Percentiles rank a stretch among this genome's conserved stretches.
These are phyloP conservation scores for Acacia crassicarpa DNA, from an alignment of 306 rosid species.

Conservation along the genomic window DNA sequence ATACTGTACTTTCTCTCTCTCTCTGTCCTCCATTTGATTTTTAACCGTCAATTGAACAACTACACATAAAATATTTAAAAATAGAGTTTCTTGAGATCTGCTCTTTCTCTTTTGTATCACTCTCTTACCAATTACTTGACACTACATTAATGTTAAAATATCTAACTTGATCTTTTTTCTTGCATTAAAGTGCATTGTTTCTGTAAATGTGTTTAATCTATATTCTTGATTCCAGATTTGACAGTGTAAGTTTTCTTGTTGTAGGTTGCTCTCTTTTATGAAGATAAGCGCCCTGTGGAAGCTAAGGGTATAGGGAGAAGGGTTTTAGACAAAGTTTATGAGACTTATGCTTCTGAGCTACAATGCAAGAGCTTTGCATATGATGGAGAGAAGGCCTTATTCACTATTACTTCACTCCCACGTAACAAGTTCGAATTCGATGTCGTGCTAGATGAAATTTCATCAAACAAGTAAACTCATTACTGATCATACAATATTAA, in stretches of 20 bases:
- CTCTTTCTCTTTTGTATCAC: too few species aligned
- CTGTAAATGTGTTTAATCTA: background rate
- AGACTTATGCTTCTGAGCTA: conserved; percentile 28
- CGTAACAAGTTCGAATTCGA: conserved; percentile 15
- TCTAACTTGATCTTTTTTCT: too few species aligned
- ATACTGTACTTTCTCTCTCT: conserved; percentile 24
- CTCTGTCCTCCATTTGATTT: background rate
- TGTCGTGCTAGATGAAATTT: conserved; percentile 37
- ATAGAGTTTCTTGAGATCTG: too few species aligned
- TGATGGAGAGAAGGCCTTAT: conserved; percentile 46
- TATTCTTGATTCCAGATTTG: background rate
- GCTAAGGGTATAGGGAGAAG: conserved; percentile 41
- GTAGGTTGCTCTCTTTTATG: conserved; percentile 44
- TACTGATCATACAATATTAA: background rate
- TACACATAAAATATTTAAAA: too few species aligned
- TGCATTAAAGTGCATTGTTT: too few species aligned
- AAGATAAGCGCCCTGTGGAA: conserved; percentile 35
- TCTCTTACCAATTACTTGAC: too few species aligned
- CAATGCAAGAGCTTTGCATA: conserved; percentile 31
- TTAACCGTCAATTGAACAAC: background rate
- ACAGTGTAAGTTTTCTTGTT: background rate
- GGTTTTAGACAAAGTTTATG: conserved; percentile 37
- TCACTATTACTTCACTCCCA: conserved; percentile 33
- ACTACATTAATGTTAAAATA: too few species aligned
- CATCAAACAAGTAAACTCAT: conserved; percentile 31